phyloP scores from a whole-genome alignment of 1,284 basidiomycete species.

The Meira miltonrushii region DNA sequence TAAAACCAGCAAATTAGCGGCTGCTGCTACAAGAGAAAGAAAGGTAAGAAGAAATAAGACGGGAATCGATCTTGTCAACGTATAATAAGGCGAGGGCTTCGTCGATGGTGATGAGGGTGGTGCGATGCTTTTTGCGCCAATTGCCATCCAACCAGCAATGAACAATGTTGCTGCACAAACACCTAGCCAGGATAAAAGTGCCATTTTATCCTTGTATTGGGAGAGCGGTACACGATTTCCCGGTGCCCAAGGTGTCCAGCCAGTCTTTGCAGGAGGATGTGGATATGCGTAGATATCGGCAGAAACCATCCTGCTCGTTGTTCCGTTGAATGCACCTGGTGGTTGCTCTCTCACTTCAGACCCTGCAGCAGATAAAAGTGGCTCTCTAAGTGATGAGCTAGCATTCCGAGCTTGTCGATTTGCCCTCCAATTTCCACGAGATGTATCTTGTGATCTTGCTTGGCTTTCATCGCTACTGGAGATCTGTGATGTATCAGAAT shows the following conservation, averaged over 20 bases:
- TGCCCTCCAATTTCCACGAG: neutral
- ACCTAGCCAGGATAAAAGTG: constrained; percentile 28
- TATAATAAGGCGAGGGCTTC: constrained; percentile 56
- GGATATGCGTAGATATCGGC: constrained; percentile 14
- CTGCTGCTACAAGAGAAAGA: constrained; percentile 73
- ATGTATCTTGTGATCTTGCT: neutral
- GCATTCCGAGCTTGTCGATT: constrained; percentile 7
- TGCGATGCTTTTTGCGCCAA: constrained; percentile 14
- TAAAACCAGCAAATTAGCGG: constrained; percentile 57
- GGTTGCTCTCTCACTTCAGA: neutral
- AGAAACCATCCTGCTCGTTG: neutral
- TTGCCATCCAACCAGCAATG: constrained; percentile 18
- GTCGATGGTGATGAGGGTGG: constrained; percentile 30
- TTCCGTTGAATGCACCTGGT: constrained; percentile 9
- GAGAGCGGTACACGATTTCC: constrained; percentile 10
- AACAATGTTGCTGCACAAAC: constrained; percentile 24
- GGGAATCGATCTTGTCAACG: constrained; percentile 69
- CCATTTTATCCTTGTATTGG: constrained; percentile 39
- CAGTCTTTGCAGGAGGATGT: constrained; percentile 6
- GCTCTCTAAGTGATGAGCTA: constrained; percentile 9
- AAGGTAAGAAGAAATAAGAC: constrained; percentile 69
- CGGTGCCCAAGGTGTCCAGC: constrained; percentile 18
- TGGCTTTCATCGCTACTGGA: neutral
- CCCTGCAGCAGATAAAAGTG: constrained; percentile 2
- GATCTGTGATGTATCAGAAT: too few species aligned